Percentiles rank a stretch among this genome's conserved stretches.
These are phyloP conservation scores for Thozetella sp. DNA, from an alignment of 495 filamentous ascomycete genomes.

Conservation along the genomic window DNA sequence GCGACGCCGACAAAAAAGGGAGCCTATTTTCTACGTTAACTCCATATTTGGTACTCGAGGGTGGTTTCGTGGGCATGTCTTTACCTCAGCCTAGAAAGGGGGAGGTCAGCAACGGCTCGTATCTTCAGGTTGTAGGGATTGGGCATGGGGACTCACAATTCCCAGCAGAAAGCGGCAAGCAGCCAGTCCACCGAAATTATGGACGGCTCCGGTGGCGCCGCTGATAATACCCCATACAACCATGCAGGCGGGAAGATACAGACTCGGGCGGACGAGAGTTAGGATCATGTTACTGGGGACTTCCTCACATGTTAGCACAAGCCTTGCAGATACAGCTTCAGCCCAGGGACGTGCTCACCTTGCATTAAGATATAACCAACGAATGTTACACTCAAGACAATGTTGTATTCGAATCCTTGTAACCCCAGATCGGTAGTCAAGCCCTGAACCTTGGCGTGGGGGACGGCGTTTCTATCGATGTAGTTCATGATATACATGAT, in stretches of 20 bases:
- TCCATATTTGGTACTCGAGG: too few relatives aligned
- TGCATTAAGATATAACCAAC: background rate
- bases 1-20: conserved; percentile 33
- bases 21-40: too few relatives aligned
- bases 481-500: background rate
- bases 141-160: too few relatives aligned
- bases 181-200: background rate
- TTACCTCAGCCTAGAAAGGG: too few relatives aligned
- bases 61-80: too few relatives aligned
- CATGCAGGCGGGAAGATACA: background rate
- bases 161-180: conserved; percentile 35
- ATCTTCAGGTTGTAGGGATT: too few relatives aligned
- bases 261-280: background rate
- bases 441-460: background rate
- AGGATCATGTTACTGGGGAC: background rate
- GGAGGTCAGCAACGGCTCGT: too few relatives aligned
- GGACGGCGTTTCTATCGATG: background rate
- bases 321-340: background rate
- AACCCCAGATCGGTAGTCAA: background rate
- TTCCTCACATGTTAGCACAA: background rate
- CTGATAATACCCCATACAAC: background rate
- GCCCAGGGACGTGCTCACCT: background rate
- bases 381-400: background rate
- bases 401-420: background rate
- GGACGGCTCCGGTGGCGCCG: background rate